Evolutionary conservation across 306 rosid genomes (phyloP), one percentile per base, ranked within the genome.

Genomic region (Betula pendula): DNA sequence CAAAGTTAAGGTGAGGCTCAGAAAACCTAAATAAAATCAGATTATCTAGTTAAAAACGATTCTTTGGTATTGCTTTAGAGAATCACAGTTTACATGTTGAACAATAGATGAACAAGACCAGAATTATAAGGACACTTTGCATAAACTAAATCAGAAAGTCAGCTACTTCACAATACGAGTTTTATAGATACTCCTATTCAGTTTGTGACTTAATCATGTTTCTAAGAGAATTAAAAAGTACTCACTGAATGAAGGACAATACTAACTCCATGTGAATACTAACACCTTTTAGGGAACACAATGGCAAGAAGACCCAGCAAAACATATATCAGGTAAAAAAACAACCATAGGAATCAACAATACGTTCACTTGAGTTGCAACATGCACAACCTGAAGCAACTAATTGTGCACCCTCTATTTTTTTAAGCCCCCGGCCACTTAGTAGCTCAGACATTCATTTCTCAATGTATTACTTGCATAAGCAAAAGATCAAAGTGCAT

Each of bases 381-480:
- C 42, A 66, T 58, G 63, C 22, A 68, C 38, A 68, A 73, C n/a
- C 78, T 51, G 19, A 51, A 73, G 70, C 76, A 72, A n/a, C 44
- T 31, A n/a, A 33, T n/a, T 19, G 49, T 15, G 45, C 49, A n/a
- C 44, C 66, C 66, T 33, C 11, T 1, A 10, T 1, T 35, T 27
- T 45, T 79, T 53, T 42, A 69, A 49, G 66, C 22, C 38, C 79
- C 31, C 56, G 43, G 49, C 29, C 73, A 81, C 70, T 58, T 68
- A 56, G 75, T 80, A 70, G 72, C 59, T 74, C 7, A 20, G 49
- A 70, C 20, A 74, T 45, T 80, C 19, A 22, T 16, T 74, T 55
- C 51, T 73, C 33, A 71, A 71, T 43, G 47, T 68, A 77, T 72
- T 44, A 68, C 45, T 53, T 70, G 55, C 47, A 43, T 48, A 71